Percentiles rank a stretch among this genome's conserved stretches.
These are phyloP conservation scores for Pezicula neosporulosa DNA, from an alignment of 2,329 filamentous ascomycete species.

Conservation along the genomic window DNA sequence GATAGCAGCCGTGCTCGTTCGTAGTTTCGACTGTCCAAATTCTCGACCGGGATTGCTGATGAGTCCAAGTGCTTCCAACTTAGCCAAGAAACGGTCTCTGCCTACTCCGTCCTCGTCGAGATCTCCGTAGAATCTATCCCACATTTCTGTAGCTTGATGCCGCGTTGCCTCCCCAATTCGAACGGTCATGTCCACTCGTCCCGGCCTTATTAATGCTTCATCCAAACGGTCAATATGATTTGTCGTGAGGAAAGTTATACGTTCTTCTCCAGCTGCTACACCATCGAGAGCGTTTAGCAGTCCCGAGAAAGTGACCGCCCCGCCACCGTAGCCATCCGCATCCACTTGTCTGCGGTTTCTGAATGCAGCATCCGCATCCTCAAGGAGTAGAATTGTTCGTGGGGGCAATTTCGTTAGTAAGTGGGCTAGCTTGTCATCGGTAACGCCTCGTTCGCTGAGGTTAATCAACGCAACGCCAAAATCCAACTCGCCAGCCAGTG, in stretches of 20 bases:
- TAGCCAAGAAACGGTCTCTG: slow-evolving; percentile 66
- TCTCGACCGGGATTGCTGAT: slow-evolving; percentile 47
- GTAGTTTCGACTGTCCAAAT: slow-evolving; percentile 12
- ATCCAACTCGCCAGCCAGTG: slow-evolving; percentile 69
- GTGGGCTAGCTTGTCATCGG: slow-evolving; percentile 50
- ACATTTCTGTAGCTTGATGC: slow-evolving; percentile 82
- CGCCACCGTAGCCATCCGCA: slow-evolving; percentile 24
- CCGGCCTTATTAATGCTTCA: slow-evolving; percentile 85
- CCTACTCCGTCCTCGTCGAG: slow-evolving; percentile 62
- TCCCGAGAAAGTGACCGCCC: slow-evolving; percentile 75
- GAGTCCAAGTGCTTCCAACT: slow-evolving; percentile 67
- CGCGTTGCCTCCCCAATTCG: slow-evolving; percentile 83
- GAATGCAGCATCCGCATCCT: slow-evolving; percentile 51
- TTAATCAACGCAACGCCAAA: slow-evolving; percentile 51
- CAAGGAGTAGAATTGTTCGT: slow-evolving; percentile 51
- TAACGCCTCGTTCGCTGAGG: slow-evolving; percentile 47
- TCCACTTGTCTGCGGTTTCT: slow-evolving; percentile 57
- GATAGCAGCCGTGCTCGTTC: slow-evolving; percentile 85
- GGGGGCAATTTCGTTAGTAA: slow-evolving; percentile 48
- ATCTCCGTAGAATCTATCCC: slow-evolving; percentile 92
- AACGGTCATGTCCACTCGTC: slow-evolving; percentile 89
- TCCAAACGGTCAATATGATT: slow-evolving; percentile 86
- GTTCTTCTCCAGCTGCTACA: slow-evolving; percentile 90
- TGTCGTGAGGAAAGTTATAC: slow-evolving; percentile 91
- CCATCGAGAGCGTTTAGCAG: slow-evolving; percentile 84